phyloP scores from a whole-genome alignment of 257 asterid genomes.

The Linderniella brevidens region DNA sequence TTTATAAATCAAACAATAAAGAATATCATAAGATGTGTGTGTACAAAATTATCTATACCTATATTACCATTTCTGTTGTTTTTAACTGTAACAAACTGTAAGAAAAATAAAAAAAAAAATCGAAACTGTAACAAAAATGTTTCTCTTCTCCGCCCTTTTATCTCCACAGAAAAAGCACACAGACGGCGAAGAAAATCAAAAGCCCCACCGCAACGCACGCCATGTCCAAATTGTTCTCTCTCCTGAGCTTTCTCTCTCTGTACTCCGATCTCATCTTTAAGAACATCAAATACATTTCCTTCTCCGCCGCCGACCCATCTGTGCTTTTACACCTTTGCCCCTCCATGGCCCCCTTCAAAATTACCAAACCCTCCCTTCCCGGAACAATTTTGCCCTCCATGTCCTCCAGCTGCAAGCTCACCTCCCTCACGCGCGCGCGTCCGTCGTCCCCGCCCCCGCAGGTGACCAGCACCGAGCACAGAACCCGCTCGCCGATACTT shows the following conservation, averaged over 20 bases:
- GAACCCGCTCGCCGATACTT: conserved; percentile 20
- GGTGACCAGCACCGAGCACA: conserved; percentile 41
- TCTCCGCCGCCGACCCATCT: conserved; percentile 17
- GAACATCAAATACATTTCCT: conserved; percentile 18
- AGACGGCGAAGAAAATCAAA: conserved; percentile 29
- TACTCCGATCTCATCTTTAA: conserved; percentile 17
- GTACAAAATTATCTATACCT: too few species aligned
- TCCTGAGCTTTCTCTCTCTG: conserved; percentile 23
- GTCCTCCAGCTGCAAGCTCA: conserved; percentile 65
- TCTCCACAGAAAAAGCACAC: conserved; percentile 19
- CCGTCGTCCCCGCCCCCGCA: conserved; percentile 49
- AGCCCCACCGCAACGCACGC: conserved; percentile 23
- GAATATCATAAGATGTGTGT: too few species aligned
- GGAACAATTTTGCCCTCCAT: conserved; percentile 41
- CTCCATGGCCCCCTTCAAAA: conserved; percentile 32
- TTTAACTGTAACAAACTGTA: too few species aligned
- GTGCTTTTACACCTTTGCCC: conserved; percentile 28
- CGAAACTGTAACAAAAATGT: too few species aligned
- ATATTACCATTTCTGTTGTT: too few species aligned
- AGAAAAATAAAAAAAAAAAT: too few species aligned
- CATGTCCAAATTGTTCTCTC: conserved; percentile 40
- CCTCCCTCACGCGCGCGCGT: conserved; percentile 43
- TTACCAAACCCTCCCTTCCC: conserved; percentile 43
- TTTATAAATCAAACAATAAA: too few species aligned
- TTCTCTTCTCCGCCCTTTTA: conserved; percentile 1